Evolutionary conservation across 768 basidiomycete genomes (phyloP).

Genomic region (Macrolepiota dolichaula): DNA sequence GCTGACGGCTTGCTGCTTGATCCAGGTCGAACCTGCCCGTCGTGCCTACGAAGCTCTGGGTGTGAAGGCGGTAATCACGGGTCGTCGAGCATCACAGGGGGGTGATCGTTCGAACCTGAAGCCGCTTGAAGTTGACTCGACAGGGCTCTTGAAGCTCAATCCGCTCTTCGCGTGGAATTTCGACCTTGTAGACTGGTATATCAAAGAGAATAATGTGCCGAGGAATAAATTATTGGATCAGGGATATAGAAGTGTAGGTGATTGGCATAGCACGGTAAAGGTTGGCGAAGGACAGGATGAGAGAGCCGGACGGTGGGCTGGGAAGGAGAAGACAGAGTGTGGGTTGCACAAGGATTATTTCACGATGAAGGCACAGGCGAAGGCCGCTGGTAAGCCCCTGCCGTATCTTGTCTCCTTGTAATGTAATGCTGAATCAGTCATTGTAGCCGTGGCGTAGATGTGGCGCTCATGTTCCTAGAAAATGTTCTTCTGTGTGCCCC

Average conservation of each 20-base stretch:
- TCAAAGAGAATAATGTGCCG: conserved; percentile 79
- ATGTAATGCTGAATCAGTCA: neutral
- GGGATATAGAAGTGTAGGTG: conserved; percentile 94
- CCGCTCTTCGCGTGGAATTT: conserved; percentile 91
- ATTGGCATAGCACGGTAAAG: conserved; percentile 93
- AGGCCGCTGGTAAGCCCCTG: conserved; percentile 18
- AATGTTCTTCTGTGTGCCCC: too few relatives aligned
- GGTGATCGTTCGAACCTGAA: conserved; percentile 79
- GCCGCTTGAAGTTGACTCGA: conserved; percentile 87
- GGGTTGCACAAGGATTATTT: conserved; percentile 93
- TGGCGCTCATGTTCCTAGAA: too few relatives aligned
- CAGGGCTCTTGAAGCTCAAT: conserved; percentile 91
- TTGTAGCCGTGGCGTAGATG: neutral
- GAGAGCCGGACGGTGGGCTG: conserved; percentile 90
- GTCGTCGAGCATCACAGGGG: conserved; percentile 90
- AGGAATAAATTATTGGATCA: conserved; percentile 83
- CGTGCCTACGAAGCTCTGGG: conserved; percentile 79
- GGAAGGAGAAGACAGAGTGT: conserved; percentile 90
- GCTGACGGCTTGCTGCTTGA: neutral
- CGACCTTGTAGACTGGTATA: conserved; percentile 77
- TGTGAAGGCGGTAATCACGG: conserved; percentile 91
- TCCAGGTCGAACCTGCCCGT: conserved; percentile 87
- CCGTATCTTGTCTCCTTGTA: neutral
- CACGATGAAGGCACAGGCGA: conserved; percentile 59
- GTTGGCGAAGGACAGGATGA: conserved; percentile 74